Conservation (phyloP, 805 yeast genomes). For the Candida verbasci region DNA sequence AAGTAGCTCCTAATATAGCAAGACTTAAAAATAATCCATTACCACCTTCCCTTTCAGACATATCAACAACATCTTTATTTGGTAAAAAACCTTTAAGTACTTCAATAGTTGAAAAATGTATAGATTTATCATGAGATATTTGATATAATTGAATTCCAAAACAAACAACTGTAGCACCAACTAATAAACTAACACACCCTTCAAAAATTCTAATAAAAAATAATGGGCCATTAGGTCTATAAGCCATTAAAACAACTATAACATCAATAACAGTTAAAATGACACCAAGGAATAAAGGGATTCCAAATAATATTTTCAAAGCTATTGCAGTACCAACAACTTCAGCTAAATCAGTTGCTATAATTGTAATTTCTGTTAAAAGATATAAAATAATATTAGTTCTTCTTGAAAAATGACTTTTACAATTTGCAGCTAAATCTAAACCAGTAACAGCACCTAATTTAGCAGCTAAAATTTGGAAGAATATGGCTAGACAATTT, state of each 20-base stretch:
- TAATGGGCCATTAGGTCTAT: slow-evolving; percentile 80
- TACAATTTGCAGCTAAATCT: slow-evolving; percentile 85
- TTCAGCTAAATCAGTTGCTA: slow-evolving; percentile 95
- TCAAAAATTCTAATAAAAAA: slow-evolving; percentile 76
- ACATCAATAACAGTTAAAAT: slow-evolving; percentile 83
- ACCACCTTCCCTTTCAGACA: slow-evolving; percentile 44
- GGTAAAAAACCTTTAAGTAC: slow-evolving; percentile 48
- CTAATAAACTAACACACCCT: slow-evolving; percentile 70
- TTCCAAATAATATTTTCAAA: slow-evolving; percentile 70
- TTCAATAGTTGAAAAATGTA: slow-evolving; percentile 41
- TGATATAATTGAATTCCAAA: slow-evolving; percentile 51
- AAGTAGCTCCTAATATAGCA: slow-evolving; percentile 45
- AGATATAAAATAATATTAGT: slow-evolving; percentile 61
- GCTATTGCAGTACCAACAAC: slow-evolving; percentile 98
- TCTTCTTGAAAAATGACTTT: slow-evolving; percentile 62
- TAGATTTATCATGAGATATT: slow-evolving; percentile 30
- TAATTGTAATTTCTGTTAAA: slow-evolving; percentile 84
- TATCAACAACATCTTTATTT: slow-evolving; percentile 37
- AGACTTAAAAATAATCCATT: slow-evolving; percentile 41
- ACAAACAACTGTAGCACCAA: slow-evolving; percentile 78
- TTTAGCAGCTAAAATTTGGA: slow-evolving; percentile 81
- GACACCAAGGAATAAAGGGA: slow-evolving; percentile 84
- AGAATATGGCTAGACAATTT: slow-evolving; percentile 79
- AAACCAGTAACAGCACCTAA: slow-evolving; percentile 92
- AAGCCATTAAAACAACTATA: slow-evolving; percentile 78